Evolutionary conservation across 2,329 filamentous ascomycete genomes (phyloP).

Genomic region (Chaetomium globosum): DNA sequence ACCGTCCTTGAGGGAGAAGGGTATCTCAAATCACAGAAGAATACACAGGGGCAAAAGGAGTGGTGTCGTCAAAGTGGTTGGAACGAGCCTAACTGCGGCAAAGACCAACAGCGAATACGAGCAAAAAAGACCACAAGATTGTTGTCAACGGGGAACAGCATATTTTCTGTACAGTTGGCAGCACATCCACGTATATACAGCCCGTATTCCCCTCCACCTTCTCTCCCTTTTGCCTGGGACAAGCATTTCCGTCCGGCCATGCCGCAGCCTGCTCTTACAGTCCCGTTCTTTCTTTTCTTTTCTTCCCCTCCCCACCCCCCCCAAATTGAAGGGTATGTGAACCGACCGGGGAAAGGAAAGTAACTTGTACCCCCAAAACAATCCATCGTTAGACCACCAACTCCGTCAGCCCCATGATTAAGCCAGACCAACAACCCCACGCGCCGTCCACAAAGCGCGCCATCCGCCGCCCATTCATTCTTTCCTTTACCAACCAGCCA

Average conservation of each 20-base stretch:
- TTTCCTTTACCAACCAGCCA: not conserved
- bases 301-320: not conserved
- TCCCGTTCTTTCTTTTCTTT: not conserved
- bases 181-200: not conserved
- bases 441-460: not conserved
- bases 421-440: conserved; percentile 1
- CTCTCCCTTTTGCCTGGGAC: not conserved
- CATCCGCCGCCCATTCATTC: not conserved
- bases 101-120: not conserved
- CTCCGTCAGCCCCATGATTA: not conserved
- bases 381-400: conserved; percentile 2
- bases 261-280: not conserved
- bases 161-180: not conserved
- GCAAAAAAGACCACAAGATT: not conserved
- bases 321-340: not conserved
- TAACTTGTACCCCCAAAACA: not conserved
- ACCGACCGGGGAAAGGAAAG: not conserved
- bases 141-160: not conserved
- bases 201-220: not conserved
- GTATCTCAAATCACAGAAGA: too few species aligned
- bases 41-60: too few species aligned
- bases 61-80: not conserved
- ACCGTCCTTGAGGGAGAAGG: too few species aligned
- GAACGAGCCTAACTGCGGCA: not conserved
- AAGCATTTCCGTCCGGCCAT: not conserved